Conservation (phyloP, 192 early-diverging fungal genomes). For the Rhizophagus clarus region DNA sequence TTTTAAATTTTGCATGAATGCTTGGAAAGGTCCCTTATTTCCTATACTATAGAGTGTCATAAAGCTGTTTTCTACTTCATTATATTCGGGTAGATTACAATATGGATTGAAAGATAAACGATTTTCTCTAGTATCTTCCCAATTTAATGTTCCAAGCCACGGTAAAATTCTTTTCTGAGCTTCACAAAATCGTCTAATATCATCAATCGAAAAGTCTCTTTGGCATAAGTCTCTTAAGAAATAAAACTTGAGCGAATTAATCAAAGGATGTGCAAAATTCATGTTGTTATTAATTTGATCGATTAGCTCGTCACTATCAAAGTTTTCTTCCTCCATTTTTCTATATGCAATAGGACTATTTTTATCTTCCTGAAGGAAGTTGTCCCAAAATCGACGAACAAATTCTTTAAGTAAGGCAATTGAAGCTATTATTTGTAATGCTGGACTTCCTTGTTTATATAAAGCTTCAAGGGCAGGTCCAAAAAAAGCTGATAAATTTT, state of each 20-base stretch:
- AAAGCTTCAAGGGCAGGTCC: neutral
- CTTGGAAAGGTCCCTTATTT: neutral
- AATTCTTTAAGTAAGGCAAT: conserved; percentile 35
- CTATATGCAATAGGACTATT: neutral
- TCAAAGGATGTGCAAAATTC: neutral
- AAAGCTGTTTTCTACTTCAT: conserved; percentile 2
- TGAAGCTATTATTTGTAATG: conserved; percentile 24
- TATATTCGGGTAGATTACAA: neutral
- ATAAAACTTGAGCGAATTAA: conserved; percentile 32
- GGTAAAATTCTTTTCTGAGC: conserved; percentile 5
- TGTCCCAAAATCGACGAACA: conserved; percentile 20
- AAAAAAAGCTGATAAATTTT: neutral
- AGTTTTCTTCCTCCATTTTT: neutral
- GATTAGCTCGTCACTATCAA: neutral
- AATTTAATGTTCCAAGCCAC: conserved; percentile 11
- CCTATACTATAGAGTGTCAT: neutral
- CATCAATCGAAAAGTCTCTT: conserved; percentile 17
- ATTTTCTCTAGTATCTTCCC: conserved; percentile 11
- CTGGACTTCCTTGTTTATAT: neutral
- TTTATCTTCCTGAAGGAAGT: neutral
- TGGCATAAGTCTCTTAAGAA: conserved; percentile 25
- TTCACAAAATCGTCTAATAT: conserved; percentile 22
- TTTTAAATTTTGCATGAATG: neutral
- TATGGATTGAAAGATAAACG: conserved; percentile 28
- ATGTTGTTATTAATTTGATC: conserved; percentile 20